Conservation (phyloP, 208 protist species). For the Angomonas ambiguus region DNA sequence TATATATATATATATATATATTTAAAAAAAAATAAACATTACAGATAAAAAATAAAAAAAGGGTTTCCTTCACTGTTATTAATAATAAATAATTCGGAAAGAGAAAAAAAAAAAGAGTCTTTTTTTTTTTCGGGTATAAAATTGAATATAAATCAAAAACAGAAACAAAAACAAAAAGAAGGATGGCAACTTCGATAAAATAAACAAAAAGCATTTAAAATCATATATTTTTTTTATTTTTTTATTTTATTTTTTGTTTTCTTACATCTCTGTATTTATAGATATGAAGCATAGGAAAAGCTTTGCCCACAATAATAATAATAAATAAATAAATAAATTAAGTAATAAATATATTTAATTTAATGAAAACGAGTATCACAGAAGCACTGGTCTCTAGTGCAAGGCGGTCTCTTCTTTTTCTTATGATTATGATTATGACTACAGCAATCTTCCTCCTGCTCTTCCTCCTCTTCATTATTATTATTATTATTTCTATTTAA, state of each 20-base stretch:
- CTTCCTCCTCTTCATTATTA: neutral
- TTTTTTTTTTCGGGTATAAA: too few species aligned
- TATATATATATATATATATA: too few species aligned
- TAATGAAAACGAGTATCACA: slow-evolving; percentile 72
- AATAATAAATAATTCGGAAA: too few species aligned
- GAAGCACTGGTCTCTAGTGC: slow-evolving; percentile 69
- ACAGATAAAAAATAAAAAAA: too few species aligned
- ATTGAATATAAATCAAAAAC: too few species aligned
- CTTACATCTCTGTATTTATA: neutral
- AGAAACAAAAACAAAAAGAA: too few species aligned
- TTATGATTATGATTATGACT: neutral
- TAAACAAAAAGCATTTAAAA: neutral
- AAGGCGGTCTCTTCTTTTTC: slow-evolving; percentile 9
- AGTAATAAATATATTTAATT: too few species aligned
- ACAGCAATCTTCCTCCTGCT: neutral
- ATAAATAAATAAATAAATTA: neutral
- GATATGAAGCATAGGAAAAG: neutral
- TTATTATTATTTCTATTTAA: neutral
- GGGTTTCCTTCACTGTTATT: too few species aligned
- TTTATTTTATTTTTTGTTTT: neutral
- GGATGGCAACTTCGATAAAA: too few species aligned
- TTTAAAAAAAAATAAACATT: too few species aligned
- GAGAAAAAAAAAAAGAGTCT: slow-evolving; percentile 2
- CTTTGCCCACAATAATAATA: neutral
- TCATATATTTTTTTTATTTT: slow-evolving; percentile 14